Conservation (phyloP, 2,329 filamentous ascomycete genomes). For the Claviceps citrina region DNA sequence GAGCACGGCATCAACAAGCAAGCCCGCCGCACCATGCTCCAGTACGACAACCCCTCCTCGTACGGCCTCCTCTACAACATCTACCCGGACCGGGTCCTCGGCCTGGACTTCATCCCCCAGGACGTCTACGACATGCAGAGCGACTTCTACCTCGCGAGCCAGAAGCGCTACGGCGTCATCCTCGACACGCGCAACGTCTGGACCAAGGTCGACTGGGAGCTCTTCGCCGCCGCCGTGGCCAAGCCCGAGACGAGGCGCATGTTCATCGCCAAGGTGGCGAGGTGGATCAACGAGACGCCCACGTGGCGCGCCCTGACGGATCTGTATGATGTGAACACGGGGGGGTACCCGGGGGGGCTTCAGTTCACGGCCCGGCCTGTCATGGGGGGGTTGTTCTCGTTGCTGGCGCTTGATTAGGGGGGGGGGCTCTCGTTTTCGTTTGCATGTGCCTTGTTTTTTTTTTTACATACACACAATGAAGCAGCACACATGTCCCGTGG, state of each 20-base stretch:
- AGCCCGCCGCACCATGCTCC: slow-evolving; percentile 57
- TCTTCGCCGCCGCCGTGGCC: slow-evolving; percentile 68
- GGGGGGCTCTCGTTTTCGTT: background rate
- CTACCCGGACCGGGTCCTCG: slow-evolving; percentile 63
- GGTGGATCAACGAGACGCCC: slow-evolving; percentile 59
- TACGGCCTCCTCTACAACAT: slow-evolving; percentile 58
- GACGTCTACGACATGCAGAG: slow-evolving; percentile 65
- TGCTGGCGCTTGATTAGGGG: slow-evolving; percentile 42
- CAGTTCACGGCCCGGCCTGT: slow-evolving; percentile 69
- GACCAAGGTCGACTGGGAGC: slow-evolving; percentile 78
- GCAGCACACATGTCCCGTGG: no score
- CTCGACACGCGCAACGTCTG: slow-evolving; percentile 70
- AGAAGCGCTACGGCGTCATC: slow-evolving; percentile 64
- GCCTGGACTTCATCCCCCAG: slow-evolving; percentile 60
- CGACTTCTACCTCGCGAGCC: slow-evolving; percentile 56
- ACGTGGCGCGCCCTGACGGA: slow-evolving; percentile 62
- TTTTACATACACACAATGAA: no score
- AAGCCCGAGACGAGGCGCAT: slow-evolving; percentile 41
- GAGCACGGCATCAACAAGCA: slow-evolving; percentile 53
- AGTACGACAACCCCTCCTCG: slow-evolving; percentile 51
- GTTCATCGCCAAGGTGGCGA: slow-evolving; percentile 54
- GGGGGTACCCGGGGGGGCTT: slow-evolving; percentile 46
- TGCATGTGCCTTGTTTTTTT: background rate
- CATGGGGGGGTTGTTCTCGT: slow-evolving; percentile 63
- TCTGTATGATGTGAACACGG: slow-evolving; percentile 56